Percentiles rank a stretch among this genome's conserved stretches.
Conservation (phyloP, 176 grass and related monocot species). For the Bonia amplexicaulis region DNA sequence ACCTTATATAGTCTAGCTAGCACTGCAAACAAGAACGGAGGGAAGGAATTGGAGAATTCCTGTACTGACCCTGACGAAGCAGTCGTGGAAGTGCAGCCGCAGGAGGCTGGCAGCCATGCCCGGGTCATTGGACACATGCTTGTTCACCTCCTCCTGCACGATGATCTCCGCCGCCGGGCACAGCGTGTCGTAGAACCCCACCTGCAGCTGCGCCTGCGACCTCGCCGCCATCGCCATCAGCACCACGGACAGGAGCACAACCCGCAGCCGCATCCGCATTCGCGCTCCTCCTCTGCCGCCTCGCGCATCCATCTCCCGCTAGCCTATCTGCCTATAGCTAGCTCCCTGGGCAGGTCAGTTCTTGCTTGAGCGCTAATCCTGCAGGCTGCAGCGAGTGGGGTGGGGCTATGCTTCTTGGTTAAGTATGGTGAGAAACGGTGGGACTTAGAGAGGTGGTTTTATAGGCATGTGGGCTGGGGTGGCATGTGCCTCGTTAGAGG, state of each 20-base stretch:
- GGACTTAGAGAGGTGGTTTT: constrained; percentile 14
- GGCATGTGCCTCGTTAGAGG: constrained; percentile 15
- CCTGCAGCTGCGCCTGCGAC: constrained; percentile 46
- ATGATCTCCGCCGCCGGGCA: constrained; percentile 67
- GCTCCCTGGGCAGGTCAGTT: background rate
- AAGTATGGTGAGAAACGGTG: background rate
- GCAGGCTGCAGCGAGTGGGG: background rate
- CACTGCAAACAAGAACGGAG: background rate
- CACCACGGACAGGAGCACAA: background rate
- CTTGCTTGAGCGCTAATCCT: constrained; percentile 11
- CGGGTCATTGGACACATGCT: constrained; percentile 22
- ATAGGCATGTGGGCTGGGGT: background rate
- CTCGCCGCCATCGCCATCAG: background rate
- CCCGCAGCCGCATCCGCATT: background rate
- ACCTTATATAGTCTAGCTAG: too few species aligned
- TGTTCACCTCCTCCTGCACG: constrained; percentile 49
- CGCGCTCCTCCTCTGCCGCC: background rate
- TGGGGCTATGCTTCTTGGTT: background rate
- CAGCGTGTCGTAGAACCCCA: constrained; percentile 50
- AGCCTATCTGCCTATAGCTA: background rate
- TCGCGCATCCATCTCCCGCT: background rate
- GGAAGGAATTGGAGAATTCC: background rate
- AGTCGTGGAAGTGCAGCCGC: constrained; percentile 92
- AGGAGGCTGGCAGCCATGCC: constrained; percentile 48
- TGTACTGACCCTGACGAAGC: constrained; percentile 70